These are phyloP conservation scores for Ophiostoma sp. DNA, from an alignment of 2,329 filamentous ascomycete species.

Conservation along the genomic window DNA sequence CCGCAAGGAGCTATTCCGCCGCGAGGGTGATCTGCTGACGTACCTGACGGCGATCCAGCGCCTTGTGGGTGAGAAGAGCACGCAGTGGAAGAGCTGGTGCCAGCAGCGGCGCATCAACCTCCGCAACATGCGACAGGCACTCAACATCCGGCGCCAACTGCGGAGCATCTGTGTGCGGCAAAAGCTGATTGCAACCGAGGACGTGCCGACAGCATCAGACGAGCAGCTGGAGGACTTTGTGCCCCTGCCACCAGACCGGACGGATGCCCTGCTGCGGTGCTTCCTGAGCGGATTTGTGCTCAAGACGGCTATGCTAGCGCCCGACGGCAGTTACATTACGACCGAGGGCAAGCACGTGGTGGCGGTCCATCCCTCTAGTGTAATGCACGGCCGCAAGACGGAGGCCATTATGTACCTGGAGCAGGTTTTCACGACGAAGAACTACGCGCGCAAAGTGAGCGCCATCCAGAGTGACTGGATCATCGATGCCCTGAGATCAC, in stretches of 20 bases:
- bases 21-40: conserved; percentile 61
- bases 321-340: conserved; percentile 57
- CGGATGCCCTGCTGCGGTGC: conserved; percentile 51
- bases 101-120: conserved; percentile 50
- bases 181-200: conserved; percentile 42
- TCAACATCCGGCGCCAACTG: conserved; percentile 58
- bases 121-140: conserved; percentile 57
- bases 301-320: conserved; percentile 55
- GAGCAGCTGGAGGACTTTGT: conserved; percentile 48
- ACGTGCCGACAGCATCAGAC: conserved; percentile 14
- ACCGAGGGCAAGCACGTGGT: conserved; percentile 55
- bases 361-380: conserved; percentile 57
- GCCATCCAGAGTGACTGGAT: conserved; percentile 57
- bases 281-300: conserved; percentile 57
- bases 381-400: conserved; percentile 56
- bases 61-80: conserved; percentile 49
- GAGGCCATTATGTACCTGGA: conserved; percentile 65
- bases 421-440: conserved; percentile 61
- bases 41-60: conserved; percentile 59
- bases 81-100: conserved; percentile 54
- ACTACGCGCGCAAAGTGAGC: conserved; percentile 62
- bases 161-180: conserved; percentile 51
- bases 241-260: conserved; percentile 49
- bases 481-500: conserved; percentile 41
- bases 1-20: conserved; percentile 53